Evolutionary conservation across 768 basidiomycete genomes (phyloP).

Genomic region (Cystofilobasidium macerans): DNA sequence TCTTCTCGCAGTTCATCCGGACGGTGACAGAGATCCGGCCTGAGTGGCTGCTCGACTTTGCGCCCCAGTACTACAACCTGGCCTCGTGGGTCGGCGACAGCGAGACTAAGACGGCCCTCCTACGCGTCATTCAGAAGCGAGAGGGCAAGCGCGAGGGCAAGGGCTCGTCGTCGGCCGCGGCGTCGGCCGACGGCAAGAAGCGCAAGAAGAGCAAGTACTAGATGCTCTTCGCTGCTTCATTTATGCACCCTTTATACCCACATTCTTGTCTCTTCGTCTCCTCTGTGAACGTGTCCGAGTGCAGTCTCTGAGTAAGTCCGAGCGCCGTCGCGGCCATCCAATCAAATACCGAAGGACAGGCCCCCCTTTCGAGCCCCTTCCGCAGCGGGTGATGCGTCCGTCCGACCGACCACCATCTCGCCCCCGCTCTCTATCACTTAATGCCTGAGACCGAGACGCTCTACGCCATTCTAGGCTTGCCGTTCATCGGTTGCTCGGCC

Average conservation of each 20-base stretch:
- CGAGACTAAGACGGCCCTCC: conserved; percentile 25
- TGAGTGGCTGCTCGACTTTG: conserved; percentile 70
- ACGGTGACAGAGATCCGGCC: conserved; percentile 76
- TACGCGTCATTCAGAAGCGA: conserved; percentile 13
- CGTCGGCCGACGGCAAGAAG: conserved; percentile 19
- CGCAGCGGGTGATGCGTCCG: too few species aligned
- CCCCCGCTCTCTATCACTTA: too few species aligned
- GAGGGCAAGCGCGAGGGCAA: conserved; percentile 8
- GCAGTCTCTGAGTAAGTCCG: too few species aligned
- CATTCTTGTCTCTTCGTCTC: too few species aligned
- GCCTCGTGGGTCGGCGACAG: conserved; percentile 19
- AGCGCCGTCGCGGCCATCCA: too few species aligned
- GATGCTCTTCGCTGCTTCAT: too few species aligned
- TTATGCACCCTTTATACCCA: too few species aligned
- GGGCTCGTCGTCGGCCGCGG: conserved; percentile 15
- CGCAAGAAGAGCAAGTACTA: conserved; percentile 28
- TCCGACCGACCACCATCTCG: too few species aligned
- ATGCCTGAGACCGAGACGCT: not conserved
- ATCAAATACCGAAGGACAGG: too few species aligned
- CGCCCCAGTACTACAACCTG: conserved; percentile 47
- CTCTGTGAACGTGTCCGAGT: too few species aligned
- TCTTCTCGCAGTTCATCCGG: conserved; percentile 56
- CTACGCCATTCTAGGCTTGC: not conserved
- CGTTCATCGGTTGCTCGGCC: not conserved
- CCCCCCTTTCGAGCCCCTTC: too few species aligned